Evolutionary conservation across 176 grass and related monocot genomes (phyloP), one percentile per base, ranked within the genome.

Genomic region (Neostapfia colusana): DNA sequence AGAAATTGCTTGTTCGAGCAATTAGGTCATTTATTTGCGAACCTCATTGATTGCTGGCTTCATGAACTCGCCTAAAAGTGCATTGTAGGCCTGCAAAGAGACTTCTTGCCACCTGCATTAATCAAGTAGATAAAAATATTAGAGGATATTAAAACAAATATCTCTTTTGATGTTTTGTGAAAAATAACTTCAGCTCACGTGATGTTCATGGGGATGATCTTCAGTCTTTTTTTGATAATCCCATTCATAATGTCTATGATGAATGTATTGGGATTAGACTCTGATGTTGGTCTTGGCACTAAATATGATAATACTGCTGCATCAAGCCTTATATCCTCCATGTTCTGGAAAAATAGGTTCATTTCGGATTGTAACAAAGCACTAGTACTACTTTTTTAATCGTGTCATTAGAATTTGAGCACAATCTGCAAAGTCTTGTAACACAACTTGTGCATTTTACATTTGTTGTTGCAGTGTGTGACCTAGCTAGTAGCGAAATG

Each of bases 31-130:
- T 46, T 27, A 6, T 27, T 39, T 2, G 2, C 24, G 17, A 69
- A 65, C 92, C 85, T 95, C 88, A 31, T 68, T 66, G 63, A 95
- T 91, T 72, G 83, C 70, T 76, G 88, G 83, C 72, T 89, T 95
- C 92, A 95, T 95, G 69, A 91, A 84, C n/a, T 91, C 83, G 13
- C 75, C 72, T 5, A 21, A 10, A 34, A 95, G 46, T n/a, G 83
- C 83, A n/a, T 44, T 31, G 48, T 79, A 95, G 23, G 91, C 88
- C 5, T 77, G 17, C 8, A 65, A 10, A 3, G 83, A 88, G 28
- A 49, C 54, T 12, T 51, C 80, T 63, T 73, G 67, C 92, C 92
- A 95, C 53, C 92, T 95, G 79, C 64, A 70, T 40, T 40, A 6
- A 31, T 31, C 5, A 0, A 49, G 25, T 51, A 43, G 41, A 2